phyloP scores from a whole-genome alignment of 768 basidiomycete species.

The Terana coerulea region DNA sequence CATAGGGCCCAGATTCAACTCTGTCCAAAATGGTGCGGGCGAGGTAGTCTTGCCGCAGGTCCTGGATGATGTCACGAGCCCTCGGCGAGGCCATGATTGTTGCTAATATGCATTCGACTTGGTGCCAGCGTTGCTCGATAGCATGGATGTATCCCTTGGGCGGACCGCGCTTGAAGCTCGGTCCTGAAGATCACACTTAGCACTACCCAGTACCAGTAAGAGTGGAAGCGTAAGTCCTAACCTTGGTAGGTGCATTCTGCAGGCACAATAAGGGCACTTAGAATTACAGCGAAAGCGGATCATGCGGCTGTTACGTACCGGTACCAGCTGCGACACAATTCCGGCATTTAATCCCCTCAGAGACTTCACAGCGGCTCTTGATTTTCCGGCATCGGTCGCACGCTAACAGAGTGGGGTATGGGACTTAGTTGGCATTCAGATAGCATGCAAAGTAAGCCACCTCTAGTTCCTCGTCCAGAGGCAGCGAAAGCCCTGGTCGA shows the following conservation, averaged over 20 bases:
- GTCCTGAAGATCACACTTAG: no score
- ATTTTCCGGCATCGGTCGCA: slow-evolving; percentile 88
- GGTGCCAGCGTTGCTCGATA: slow-evolving; percentile 88
- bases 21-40: slow-evolving; percentile 73
- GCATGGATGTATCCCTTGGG: slow-evolving; percentile 93
- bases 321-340: slow-evolving; percentile 47
- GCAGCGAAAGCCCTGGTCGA: slow-evolving; percentile 7
- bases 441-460: slow-evolving; percentile 11
- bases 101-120: slow-evolving; percentile 87
- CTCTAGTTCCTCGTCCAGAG: slow-evolving; percentile 20
- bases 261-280: neutral
- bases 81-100: slow-evolving; percentile 69
- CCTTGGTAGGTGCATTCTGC: slow-evolving; percentile 52
- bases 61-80: slow-evolving; percentile 57
- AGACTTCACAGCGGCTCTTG: slow-evolving; percentile 80
- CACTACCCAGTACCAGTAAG: no score
- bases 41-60: slow-evolving; percentile 67
- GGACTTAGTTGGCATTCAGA: no score
- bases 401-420: no score
- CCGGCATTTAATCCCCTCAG: slow-evolving; percentile 63
- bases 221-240: no score
- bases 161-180: slow-evolving; percentile 79
- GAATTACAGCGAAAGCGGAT: neutral
- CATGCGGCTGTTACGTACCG: slow-evolving; percentile 12
- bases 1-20: slow-evolving; percentile 80